Conservation (phyloP, 148 eudicot species). For the Hydrangea macrophylla region DNA sequence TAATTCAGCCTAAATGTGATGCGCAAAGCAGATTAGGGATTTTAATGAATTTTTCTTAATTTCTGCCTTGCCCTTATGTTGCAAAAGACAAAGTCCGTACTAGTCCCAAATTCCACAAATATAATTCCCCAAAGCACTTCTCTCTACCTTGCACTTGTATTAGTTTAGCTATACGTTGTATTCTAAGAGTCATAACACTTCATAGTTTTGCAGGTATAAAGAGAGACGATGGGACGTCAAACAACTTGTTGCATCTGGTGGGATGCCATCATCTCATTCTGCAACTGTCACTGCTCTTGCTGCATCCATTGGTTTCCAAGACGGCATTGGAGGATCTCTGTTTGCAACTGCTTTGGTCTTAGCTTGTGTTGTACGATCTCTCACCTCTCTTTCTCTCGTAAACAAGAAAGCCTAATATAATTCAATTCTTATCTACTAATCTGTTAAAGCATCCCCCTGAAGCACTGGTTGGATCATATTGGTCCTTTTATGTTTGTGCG, state of each 20-base stretch:
- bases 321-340: slow-evolving; percentile 70
- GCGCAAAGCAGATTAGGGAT: too few species aligned
- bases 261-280: slow-evolving; percentile 99
- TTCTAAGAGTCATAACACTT: slow-evolving; percentile 41
- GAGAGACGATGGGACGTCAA: slow-evolving; percentile 85
- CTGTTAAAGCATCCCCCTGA: background rate
- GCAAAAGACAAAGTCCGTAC: too few species aligned
- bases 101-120: too few species aligned
- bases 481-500: background rate
- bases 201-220: slow-evolving; percentile 75
- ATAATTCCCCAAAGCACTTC: too few species aligned
- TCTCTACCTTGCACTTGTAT: background rate
- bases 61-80: too few species aligned
- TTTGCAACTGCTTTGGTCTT: slow-evolving; percentile 74
- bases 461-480: background rate
- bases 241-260: slow-evolving; percentile 88
- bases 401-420: background rate
- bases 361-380: slow-evolving; percentile 83
- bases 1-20: too few species aligned
- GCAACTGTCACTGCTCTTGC: slow-evolving; percentile 95
- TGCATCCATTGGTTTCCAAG: slow-evolving; percentile 70
- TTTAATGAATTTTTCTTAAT: too few species aligned
- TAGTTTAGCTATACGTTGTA: background rate
- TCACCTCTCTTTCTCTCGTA: slow-evolving; percentile 14
- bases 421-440: background rate